Percentiles rank a stretch among this genome's conserved stretches.
phyloP scores from a whole-genome alignment of 1,284 basidiomycete species.

The Hymenochaete sp. region DNA sequence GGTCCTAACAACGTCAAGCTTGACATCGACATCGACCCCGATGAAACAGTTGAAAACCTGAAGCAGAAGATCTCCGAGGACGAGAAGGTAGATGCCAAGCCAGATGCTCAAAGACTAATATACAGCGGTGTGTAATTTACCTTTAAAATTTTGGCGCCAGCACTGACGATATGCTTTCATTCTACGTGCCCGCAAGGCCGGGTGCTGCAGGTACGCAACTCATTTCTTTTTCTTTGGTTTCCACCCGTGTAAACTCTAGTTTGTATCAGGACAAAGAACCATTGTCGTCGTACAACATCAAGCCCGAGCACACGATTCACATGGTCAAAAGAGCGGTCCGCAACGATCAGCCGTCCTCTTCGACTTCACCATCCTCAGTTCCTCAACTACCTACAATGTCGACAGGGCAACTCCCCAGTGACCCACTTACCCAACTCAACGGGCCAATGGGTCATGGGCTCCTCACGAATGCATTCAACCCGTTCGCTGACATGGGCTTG shows the following conservation, averaged over 20 bases:
- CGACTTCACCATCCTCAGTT: slow-evolving; percentile 27
- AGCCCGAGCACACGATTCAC: slow-evolving; percentile 79
- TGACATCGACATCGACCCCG: slow-evolving; percentile 67
- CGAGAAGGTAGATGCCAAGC: slow-evolving; percentile 69
- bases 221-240: neutral
- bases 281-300: slow-evolving; percentile 82
- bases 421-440: slow-evolving; percentile 71
- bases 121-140: slow-evolving; percentile 62
- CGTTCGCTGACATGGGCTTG: slow-evolving; percentile 78
- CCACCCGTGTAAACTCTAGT: neutral
- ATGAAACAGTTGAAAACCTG: slow-evolving; percentile 77
- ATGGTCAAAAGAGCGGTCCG: slow-evolving; percentile 86
- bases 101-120: slow-evolving; percentile 77
- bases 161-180: slow-evolving; percentile 6
- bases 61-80: slow-evolving; percentile 79
- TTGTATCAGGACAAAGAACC: slow-evolving; percentile 69
- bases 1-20: slow-evolving; percentile 44
- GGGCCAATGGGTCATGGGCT: slow-evolving; percentile 60
- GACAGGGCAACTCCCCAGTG: slow-evolving; percentile 72
- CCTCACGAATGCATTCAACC: slow-evolving; percentile 71
- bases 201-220: slow-evolving; percentile 54
- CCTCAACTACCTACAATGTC: slow-evolving; percentile 71
- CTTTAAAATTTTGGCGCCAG: neutral
- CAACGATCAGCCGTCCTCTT: slow-evolving; percentile 28
- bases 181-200: slow-evolving; percentile 36